Evolutionary conservation across 495 filamentous ascomycete genomes (phyloP).

Genomic region (Daldinia childiae): DNA sequence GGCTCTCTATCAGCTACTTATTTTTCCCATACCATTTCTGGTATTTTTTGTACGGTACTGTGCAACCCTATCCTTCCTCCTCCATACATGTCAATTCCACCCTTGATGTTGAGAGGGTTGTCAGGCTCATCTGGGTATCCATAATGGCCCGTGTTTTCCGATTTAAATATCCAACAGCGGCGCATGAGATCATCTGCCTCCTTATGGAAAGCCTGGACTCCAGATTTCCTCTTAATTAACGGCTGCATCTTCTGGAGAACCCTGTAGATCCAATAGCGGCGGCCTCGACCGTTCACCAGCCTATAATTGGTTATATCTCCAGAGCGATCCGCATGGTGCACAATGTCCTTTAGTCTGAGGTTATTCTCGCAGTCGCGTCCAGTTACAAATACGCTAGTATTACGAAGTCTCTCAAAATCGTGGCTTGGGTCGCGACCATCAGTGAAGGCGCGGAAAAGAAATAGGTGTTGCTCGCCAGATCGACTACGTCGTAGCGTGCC

Average conservation of each 20-base stretch:
- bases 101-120: conserved; percentile 7
- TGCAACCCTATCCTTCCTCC: no score
- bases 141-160: not conserved
- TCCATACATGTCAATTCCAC: not conserved
- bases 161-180: not conserved
- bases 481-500: not conserved
- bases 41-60: no score
- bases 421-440: not conserved
- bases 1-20: no score
- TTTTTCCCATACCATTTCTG: no score
- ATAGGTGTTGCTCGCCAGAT: not conserved
- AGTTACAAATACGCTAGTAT: not conserved
- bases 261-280: not conserved
- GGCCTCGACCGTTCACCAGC: not conserved
- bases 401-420: not conserved
- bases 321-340: not conserved
- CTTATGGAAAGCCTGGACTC: not conserved
- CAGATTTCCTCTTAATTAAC: not conserved
- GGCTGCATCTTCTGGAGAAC: not conserved
- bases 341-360: not conserved
- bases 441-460: not conserved
- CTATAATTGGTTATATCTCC: not conserved
- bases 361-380: not conserved
- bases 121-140: not conserved
- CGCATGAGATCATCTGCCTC: conserved; percentile 11